Evolutionary conservation across 495 filamentous ascomycete species (phyloP), one percentile per base, ranked within the genome.

Genomic region (Penicillium argentinense): DNA sequence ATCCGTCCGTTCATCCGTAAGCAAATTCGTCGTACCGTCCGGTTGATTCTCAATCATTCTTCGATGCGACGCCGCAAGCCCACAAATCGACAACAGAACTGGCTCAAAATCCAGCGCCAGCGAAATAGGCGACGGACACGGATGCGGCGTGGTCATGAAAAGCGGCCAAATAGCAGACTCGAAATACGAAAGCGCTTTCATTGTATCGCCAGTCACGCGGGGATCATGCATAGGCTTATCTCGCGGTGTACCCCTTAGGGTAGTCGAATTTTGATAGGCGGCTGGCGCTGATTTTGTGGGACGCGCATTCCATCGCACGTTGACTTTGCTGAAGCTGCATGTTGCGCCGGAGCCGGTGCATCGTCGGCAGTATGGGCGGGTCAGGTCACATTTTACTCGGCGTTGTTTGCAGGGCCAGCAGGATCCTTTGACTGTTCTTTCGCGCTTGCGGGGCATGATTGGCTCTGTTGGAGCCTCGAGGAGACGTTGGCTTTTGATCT

Each of bases 371-470:
- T 42, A 46, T 19, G 62, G 29, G 7, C n/a, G 29, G 4, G 57
- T 21, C 26, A 70, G 50, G 29, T 70, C 66, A 46, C 66, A 70
- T 46, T 68, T 66, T 18, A 68, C 62, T 19, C 66, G 47, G 18
- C 66, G 60, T 22, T 70, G 60, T 41, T 70, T 70, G 52, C 66
- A 70, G 28, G 60, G 54, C 64, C 64, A 68, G 23, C 64, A 70
- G 6, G 66, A 68, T 14, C 66, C 67, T 33, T 66, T 60, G 36
- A 70, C 63, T 5, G 61, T 70, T 33, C 64, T 57, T 36, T 67
- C 54, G 42, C 64, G 58, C 40, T 59, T 62, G 7, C 47, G 44
- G 14, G 58, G 48, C 58, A 61, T 33, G n/a, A 3, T 33, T n/a
- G 7, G 29, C 17, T 6, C 29, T n/a, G 29, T 33, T 56, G 13